Evolutionary conservation across 2,329 filamentous ascomycete species (phyloP), one percentile per base, ranked within the genome.

Genomic region (Paecilomyces sp.): DNA sequence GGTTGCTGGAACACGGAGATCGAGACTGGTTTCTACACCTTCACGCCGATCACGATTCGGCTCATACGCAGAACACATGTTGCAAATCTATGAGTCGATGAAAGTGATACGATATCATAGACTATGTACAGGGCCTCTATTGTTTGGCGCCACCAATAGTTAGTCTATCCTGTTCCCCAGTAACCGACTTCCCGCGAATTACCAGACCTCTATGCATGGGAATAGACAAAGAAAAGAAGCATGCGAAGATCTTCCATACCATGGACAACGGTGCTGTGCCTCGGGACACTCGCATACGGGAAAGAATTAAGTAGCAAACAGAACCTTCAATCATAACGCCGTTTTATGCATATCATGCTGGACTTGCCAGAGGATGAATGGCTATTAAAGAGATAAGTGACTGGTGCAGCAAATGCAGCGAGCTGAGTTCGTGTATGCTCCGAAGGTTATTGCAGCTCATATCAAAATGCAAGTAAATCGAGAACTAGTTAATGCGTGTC

Each of bases 111-210:
- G 62, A 61, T 24, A 36, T 56, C 34, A 31, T 56, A 60, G 54
- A 63, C 64, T 68, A 67, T 68, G 61, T 67, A 68, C 66, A 68
- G 58, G 56, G 30, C 57, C 36, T 65, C 60, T 65, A 63, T 62
- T 58, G 47, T 60, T 50, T 41, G 30, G 55, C 58, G 56, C 50
- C 56, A 47, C 47, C 28, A 15, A 36, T 51, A 47, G 59, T 58
- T 60, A 57, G 57, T 67, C 63, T 67, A 68, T 64, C 50, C 59
- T 54, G 55, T 58, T 62, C 57, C 64, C 63, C 54, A 58, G 63
- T 56, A 52, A 64, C 57, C 54, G 62, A 61, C 59, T 57, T 59
- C 57, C 36, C 60, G 41, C 41, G 18, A 47, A 22, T 47, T 18
- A 47, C 55, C 33, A 25, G 18, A 30, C 54, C 34, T 60, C 57